Base-by-base conservation (phyloP, 768 basidiomycete species). In the Podaxis carcinomalis region DNA sequence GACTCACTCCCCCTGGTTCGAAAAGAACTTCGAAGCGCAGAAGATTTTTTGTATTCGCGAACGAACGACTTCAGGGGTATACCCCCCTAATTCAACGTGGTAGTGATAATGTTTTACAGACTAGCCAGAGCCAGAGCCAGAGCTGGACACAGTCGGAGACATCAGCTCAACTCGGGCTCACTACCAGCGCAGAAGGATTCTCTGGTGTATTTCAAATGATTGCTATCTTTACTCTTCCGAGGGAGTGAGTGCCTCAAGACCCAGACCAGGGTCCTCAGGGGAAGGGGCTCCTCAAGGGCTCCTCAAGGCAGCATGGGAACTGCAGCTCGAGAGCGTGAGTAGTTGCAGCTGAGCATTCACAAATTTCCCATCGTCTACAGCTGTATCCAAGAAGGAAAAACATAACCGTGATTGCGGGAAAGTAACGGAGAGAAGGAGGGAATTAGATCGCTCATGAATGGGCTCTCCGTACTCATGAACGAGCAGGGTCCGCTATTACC, bases 11-110 rank as follows among this genome's bases (percentile, higher is more conserved):
- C 7, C 19, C 23, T 55, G 36, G 53, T 25, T 55, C 53, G 28
- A n/a, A n/a, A 55, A 55, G 53, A 39, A 55, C 16, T 55, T 55
- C 53, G 53, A 55, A 55, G 53, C 37, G n/a, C 23, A 21, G 13
- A 39, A 23, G 2, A 23, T 16, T 40, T 13, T 16, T 13, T n/a
- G 11, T 13, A n/a, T 40, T 2, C 16, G 39, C 39, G 11, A 40
- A 13, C 11, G 16, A 40, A 13, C 11, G 16, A 40, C 39, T 40
- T 40, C 39, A 5, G 28, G 6, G 39, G 3, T 40, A n/a, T 40
- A 4, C 14, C 37, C 39, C 39, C 11, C 23, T 11, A 13, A 1
- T 40, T 11, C 16, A 16, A 40, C 5, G 16, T 16, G 13, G 39
- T 13, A 40, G 39, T 40, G 39, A 13, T n/a, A 40, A 40, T 13